These are phyloP conservation scores for Agrostemma githago DNA, from an alignment of 148 eudicot species.

Conservation along the genomic window DNA sequence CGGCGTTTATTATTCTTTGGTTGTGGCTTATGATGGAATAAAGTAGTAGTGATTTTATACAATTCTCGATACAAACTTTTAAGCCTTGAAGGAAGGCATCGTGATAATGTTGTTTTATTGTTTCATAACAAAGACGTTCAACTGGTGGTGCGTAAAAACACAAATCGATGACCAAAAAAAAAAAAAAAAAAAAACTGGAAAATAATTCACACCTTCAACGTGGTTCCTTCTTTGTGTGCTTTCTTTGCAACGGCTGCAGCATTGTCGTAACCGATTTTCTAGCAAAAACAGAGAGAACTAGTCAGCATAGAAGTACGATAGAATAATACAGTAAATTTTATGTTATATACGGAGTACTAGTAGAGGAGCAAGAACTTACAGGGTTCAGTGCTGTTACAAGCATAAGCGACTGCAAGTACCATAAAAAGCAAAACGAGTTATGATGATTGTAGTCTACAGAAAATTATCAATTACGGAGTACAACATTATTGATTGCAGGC, in stretches of 20 bases:
- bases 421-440: slow-evolving; percentile 23
- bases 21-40: neutral
- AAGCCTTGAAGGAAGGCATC: neutral
- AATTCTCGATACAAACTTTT: neutral
- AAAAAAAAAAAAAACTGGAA: neutral
- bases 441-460: neutral
- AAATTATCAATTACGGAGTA: neutral
- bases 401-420: slow-evolving; percentile 77
- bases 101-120: neutral
- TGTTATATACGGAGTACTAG: neutral
- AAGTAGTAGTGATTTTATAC: neutral
- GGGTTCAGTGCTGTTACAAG: slow-evolving; percentile 96
- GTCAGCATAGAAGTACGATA: slow-evolving; percentile 10
- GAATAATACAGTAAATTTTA: neutral
- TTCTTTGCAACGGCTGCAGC: slow-evolving; percentile 95
- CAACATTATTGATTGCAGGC: neutral
- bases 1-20: neutral
- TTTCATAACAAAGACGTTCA: neutral
- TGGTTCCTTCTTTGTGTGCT: slow-evolving; percentile 91
- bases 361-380: slow-evolving; percentile 45
- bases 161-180: neutral
- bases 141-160: neutral
- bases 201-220: slow-evolving; percentile 53
- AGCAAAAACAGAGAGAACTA: slow-evolving; percentile 13
- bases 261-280: slow-evolving; percentile 98